Percentiles rank a stretch among this genome's conserved stretches.
These are phyloP conservation scores for Starmerella tilneyi DNA, from an alignment of 805 yeast genomes.

Conservation along the genomic window DNA sequence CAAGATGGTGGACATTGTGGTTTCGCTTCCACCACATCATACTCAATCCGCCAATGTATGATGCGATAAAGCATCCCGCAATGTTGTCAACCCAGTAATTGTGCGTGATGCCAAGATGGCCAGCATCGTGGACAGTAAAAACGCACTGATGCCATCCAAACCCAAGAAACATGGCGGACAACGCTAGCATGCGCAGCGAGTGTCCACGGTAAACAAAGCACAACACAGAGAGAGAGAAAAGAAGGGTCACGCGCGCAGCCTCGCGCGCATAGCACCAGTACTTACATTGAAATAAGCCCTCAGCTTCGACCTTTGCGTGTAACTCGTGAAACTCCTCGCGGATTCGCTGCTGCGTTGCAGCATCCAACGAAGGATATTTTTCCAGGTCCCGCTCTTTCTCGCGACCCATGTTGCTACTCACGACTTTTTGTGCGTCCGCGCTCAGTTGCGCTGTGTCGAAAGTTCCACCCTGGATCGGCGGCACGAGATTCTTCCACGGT, in stretches of 20 bases:
- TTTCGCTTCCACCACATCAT: conserved; percentile 93
- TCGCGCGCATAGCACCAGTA: conserved; percentile 69
- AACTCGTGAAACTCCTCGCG: conserved; percentile 50
- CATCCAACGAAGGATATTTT: conserved; percentile 55
- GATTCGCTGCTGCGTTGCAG: conserved; percentile 50
- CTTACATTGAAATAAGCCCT: conserved; percentile 61
- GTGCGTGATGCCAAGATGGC: conserved; percentile 76
- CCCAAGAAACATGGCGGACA: conserved; percentile 60
- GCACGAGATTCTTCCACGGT: conserved; percentile 64
- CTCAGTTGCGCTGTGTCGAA: conserved; percentile 31
- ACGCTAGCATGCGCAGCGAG: conserved; percentile 32
- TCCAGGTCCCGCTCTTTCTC: conserved; percentile 47
- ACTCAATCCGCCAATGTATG: conserved; percentile 78
- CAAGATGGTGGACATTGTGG: conserved; percentile 84
- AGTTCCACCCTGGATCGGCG: conserved; percentile 79
- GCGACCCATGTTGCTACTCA: conserved; percentile 49
- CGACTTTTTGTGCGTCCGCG: conserved; percentile 29
- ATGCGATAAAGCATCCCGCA: conserved; percentile 62
- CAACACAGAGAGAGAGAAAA: conserved; percentile 43
- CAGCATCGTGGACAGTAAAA: conserved; percentile 84
- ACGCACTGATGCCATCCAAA: conserved; percentile 82
- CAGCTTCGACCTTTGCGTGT: conserved; percentile 44
- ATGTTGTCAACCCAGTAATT: conserved; percentile 65
- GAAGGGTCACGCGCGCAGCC: conserved; percentile 44
- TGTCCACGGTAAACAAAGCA: conserved; percentile 34